Base-by-base conservation (phyloP, 768 basidiomycete genomes). In the Lactifluus hygrophoroides region DNA sequence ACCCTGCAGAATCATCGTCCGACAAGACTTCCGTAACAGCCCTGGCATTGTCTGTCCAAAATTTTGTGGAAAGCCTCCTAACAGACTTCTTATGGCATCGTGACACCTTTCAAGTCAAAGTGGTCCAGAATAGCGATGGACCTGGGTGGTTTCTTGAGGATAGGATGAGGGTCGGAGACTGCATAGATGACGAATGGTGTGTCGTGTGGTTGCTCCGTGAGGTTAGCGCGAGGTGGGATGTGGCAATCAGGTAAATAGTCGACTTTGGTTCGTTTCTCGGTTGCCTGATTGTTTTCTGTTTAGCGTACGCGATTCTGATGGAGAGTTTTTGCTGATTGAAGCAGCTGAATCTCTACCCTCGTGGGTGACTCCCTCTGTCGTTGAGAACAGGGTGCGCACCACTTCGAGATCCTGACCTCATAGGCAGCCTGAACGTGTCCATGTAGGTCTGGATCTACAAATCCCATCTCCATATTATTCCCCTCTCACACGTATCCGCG, bases 171-270 rank as follows among this genome's bases (percentile, higher is more conserved):
- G 89, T 98, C 23, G 95, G 96, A 3, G 96, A 99, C 72, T 89
- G 85, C 52, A 80, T 98, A n/a, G 94, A 99, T 70, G 96, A 99
- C 66, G 96, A 99, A 72, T 99, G 96, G 96, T 86, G 85, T 69
- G 78, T 81, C 14, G 93, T 97, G 17, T 98, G 91, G 90, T 74
- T 98, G 47, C 73, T 98, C 57, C 80, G 77, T 65, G 80, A 90
- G 70, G 76, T 95, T 57, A 87, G 84, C 60, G 72, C 76, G 40
- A 82, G 81, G 61, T 94, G 88, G 87, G 87, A 93, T 63, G 70
- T 94, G 37, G 82, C 80, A 10, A 81, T 92, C 56, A 85, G 87
- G 93, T 94, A 64, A 57, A n/a, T n/a, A 79, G 68, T 11, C 28
- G 30, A n/a, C 14, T 19, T 14, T 2, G 17, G 14, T 54, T 21